Percentiles rank a stretch among this genome's conserved stretches.
phyloP scores from a whole-genome alignment of 1,284 basidiomycete genomes.

The Marasmius tenuissimus region DNA sequence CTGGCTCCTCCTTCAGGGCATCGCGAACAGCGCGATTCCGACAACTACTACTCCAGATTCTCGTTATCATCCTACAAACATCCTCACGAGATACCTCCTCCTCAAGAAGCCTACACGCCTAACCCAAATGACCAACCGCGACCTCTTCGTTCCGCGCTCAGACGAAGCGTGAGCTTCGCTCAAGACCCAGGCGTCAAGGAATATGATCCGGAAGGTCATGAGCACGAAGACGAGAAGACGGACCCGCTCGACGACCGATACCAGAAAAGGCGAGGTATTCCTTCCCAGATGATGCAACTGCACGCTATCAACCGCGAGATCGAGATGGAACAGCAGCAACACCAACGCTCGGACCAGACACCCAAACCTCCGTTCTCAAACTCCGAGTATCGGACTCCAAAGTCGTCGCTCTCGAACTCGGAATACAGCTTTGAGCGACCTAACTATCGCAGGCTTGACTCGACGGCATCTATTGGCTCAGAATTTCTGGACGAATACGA shows the following conservation, averaged over 20 bases:
- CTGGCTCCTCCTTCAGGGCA: constrained; percentile 1
- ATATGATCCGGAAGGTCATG: constrained; percentile 19
- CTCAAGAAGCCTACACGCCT: constrained; percentile 38
- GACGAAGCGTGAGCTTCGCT: constrained; percentile 32
- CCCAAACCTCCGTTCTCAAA: not conserved
- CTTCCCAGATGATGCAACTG: constrained; percentile 54
- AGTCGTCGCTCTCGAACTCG: not conserved
- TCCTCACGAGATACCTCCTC: constrained; percentile 58
- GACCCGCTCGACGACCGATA: constrained; percentile 30
- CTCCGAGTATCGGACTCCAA: constrained; percentile 8
- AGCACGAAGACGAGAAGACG: constrained; percentile 19
- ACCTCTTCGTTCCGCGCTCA: constrained; percentile 23
- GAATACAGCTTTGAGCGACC: constrained; percentile 22
- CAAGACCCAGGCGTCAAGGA: constrained; percentile 23
- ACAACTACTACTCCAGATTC: constrained; percentile 11
- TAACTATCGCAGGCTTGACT: constrained; percentile 9
- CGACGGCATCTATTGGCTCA: constrained; percentile 36
- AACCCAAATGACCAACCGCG: constrained; percentile 14
- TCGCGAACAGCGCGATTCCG: not conserved
- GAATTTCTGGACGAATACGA: constrained; percentile 56
- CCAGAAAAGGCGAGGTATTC: constrained; percentile 39
- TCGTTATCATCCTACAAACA: constrained; percentile 57
- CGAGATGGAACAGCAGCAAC: constrained; percentile 20
- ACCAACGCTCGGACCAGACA: constrained; percentile 12
- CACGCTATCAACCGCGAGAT: constrained; percentile 40